Evolutionary conservation across 2,329 filamentous ascomycete genomes (phyloP).

Genomic region (Fusarium clavum): DNA sequence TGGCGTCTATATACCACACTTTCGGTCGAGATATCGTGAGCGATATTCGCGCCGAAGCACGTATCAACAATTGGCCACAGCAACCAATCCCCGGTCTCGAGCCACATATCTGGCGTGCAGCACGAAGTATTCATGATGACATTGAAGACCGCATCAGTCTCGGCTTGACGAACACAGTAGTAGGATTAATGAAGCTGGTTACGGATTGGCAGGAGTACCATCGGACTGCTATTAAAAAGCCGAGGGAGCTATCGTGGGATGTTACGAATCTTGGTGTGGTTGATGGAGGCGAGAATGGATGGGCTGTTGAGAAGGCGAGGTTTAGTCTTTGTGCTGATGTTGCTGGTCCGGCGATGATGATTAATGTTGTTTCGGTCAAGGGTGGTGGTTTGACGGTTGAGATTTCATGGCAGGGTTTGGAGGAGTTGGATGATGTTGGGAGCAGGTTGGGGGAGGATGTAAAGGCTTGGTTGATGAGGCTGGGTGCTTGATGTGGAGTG

Average conservation of each 20-base stretch:
- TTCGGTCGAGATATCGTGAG: slow-evolving; percentile 1
- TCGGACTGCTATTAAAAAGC: neutral
- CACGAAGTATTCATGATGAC: neutral
- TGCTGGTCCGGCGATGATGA: slow-evolving; percentile 8
- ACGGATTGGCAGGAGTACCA: slow-evolving; percentile 13
- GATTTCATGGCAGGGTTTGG: slow-evolving; percentile 7
- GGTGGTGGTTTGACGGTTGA: neutral
- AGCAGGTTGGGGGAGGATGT: neutral
- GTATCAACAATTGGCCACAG: neutral
- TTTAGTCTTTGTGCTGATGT: slow-evolving; percentile 8
- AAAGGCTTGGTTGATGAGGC: neutral
- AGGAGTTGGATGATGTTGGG: neutral
- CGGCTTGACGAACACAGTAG: neutral
- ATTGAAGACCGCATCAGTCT: neutral
- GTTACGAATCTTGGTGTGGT: slow-evolving; percentile 13
- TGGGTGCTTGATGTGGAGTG: neutral
- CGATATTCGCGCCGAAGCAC: neutral
- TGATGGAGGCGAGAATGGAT: neutral
- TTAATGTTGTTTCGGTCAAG: neutral
- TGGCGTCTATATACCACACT: neutral
- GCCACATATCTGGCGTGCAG: slow-evolving; percentile 3
- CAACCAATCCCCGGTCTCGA: slow-evolving; percentile 4
- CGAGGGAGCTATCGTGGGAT: slow-evolving; percentile 6
- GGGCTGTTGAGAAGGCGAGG: neutral
- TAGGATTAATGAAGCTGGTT: neutral